Evolutionary conservation across 2,329 filamentous ascomycete species (phyloP).

Genomic region (Penicillium sclerotiorum): DNA sequence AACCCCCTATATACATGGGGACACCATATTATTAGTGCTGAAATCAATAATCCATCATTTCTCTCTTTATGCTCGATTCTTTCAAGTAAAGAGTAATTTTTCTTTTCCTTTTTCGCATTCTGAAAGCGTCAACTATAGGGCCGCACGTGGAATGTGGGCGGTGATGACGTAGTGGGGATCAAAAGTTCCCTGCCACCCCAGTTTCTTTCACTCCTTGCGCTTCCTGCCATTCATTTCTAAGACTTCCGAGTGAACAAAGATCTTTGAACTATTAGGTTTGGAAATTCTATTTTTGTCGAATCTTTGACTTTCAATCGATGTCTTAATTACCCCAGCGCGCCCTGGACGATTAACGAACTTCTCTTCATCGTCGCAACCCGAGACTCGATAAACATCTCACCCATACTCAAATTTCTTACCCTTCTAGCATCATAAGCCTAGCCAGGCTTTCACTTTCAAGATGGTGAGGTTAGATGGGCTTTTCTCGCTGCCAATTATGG

Average conservation of each 20-base stretch:
- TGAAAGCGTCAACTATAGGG: not conserved
- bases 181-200: conserved; percentile 17
- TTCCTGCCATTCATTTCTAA: not conserved
- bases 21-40: conserved; percentile 10
- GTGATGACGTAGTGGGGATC: conserved; percentile 26
- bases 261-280: not conserved
- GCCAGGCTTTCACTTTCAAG: not conserved
- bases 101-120: not conserved
- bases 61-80: not conserved
- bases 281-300: not conserved
- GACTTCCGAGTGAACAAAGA: not conserved
- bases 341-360: not conserved
- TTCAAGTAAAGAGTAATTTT: not conserved
- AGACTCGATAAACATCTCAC: not conserved
- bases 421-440: not conserved
- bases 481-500: conserved; percentile 34
- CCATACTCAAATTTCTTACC: not conserved
- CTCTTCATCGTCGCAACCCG: not conserved
- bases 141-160: conserved; percentile 16
- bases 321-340: not conserved
- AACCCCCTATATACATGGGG: conserved; percentile 1
- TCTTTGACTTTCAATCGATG: not conserved
- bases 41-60: not conserved
- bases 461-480: conserved; percentile 56
- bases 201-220: conserved; percentile 8